Evolutionary conservation across 805 yeast species (phyloP).

Genomic region (Ogataea zsoltii): DNA sequence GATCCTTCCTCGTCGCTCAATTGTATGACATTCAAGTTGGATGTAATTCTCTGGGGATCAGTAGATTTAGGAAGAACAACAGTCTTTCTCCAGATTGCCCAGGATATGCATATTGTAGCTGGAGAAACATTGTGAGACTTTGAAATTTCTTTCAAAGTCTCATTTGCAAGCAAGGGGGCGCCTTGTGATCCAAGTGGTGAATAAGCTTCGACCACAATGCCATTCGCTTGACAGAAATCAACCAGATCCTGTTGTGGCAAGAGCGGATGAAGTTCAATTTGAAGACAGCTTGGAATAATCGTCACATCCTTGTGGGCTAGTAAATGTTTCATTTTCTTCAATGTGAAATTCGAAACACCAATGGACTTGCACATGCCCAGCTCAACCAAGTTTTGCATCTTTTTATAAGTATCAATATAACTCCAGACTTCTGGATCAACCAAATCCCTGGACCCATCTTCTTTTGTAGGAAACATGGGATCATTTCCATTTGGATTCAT

Average conservation of each 20-base stretch:
- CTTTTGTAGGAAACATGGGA: conserved; percentile 17
- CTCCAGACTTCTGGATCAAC: conserved; percentile 32
- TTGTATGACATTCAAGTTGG: conserved; percentile 39
- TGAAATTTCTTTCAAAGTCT: background rate
- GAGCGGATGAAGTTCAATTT: no score
- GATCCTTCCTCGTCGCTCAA: conserved; percentile 38
- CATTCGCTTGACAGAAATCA: conserved; percentile 51
- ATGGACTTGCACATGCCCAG: conserved; percentile 55
- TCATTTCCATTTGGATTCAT: conserved; percentile 38
- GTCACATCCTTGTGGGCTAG: conserved; percentile 48
- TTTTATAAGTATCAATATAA: conserved; percentile 60
- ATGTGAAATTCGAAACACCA: conserved; percentile 76
- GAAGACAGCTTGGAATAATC: conserved; percentile 54
- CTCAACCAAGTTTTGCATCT: conserved; percentile 54
- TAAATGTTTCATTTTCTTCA: conserved; percentile 50
- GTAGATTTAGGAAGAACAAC: conserved; percentile 55
- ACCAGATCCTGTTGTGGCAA: conserved; percentile 51
- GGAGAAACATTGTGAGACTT: conserved; percentile 35
- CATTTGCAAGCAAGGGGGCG: background rate
- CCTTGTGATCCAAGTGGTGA: conserved; percentile 65
- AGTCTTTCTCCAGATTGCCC: conserved; percentile 59
- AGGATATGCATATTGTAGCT: conserved; percentile 55
- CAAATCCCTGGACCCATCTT: conserved; percentile 29
- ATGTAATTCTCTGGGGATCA: conserved; percentile 42
- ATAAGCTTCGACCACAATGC: conserved; percentile 68